These are phyloP conservation scores for Ogataea polymorpha DNA, from an alignment of 805 yeast species.

Conservation along the genomic window DNA sequence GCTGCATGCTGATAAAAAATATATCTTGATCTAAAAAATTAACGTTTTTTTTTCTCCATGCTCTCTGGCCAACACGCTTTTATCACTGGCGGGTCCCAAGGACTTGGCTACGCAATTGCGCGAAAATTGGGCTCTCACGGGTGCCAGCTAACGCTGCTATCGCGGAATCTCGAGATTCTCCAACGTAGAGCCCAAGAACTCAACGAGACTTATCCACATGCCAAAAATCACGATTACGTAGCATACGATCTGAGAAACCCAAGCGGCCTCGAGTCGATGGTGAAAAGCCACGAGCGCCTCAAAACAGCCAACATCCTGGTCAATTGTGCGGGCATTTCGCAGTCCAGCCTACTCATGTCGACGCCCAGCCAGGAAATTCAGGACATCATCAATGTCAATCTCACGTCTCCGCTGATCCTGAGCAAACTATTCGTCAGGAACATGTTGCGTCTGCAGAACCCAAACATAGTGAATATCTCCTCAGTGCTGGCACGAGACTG, in stretches of 20 bases:
- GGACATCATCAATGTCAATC: slow-evolving; percentile 50
- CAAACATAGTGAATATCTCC: slow-evolving; percentile 58
- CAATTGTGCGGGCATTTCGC: slow-evolving; percentile 69
- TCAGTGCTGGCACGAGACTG: slow-evolving; percentile 53
- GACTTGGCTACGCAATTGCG: slow-evolving; percentile 62
- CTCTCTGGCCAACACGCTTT: slow-evolving; percentile 36
- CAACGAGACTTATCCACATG: slow-evolving; percentile 16
- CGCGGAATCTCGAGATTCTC: slow-evolving; percentile 44
- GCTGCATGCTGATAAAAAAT: slow-evolving; percentile 25
- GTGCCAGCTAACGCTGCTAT: slow-evolving; percentile 46
- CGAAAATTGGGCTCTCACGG: slow-evolving; percentile 48
- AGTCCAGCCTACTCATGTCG: slow-evolving; percentile 46
- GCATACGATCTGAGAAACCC: slow-evolving; percentile 33
- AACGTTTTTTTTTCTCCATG: background rate
- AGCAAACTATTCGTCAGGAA: slow-evolving; percentile 49
- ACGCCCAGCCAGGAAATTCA: slow-evolving; percentile 42
- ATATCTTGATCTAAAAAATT: background rate
- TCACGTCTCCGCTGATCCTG: slow-evolving; percentile 58
- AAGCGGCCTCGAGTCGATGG: slow-evolving; percentile 10
- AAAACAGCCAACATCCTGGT: slow-evolving; percentile 45
- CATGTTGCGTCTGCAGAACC: slow-evolving; percentile 40
- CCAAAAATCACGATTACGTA: slow-evolving; percentile 31
- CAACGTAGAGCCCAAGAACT: slow-evolving; percentile 20
- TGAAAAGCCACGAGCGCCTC: slow-evolving; percentile 9
- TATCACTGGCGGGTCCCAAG: slow-evolving; percentile 69